phyloP scores from a whole-genome alignment of 2,329 filamentous ascomycete genomes.

The Beauveria australis region DNA sequence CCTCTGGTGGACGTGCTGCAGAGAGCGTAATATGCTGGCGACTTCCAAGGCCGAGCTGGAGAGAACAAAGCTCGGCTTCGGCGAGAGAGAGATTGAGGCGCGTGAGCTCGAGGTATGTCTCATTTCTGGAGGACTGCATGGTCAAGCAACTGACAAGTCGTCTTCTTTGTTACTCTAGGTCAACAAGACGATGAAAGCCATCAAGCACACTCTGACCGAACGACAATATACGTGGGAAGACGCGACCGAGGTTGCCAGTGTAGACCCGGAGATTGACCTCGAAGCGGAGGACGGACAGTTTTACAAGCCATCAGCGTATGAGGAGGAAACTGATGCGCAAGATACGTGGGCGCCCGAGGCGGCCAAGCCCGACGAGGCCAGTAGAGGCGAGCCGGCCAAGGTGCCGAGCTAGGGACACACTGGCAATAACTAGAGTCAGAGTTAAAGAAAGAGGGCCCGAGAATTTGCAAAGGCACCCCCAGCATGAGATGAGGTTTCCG shows the following conservation, averaged over 20 bases:
- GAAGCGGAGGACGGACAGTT: constrained; percentile 35
- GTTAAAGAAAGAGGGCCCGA: neutral
- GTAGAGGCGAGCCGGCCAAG: constrained; percentile 6
- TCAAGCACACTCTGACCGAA: constrained; percentile 80
- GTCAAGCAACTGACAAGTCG: constrained; percentile 11
- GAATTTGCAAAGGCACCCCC: neutral
- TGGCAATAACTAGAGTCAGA: neutral
- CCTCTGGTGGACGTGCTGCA: constrained; percentile 90
- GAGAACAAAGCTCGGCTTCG: constrained; percentile 63
- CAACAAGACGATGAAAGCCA: constrained; percentile 66
- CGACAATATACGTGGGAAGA: constrained; percentile 83
- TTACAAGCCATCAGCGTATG: constrained; percentile 38
- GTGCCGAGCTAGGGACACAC: constrained; percentile 2
- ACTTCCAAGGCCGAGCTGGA: constrained; percentile 65
- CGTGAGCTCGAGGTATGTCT: constrained; percentile 59
- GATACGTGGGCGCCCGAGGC: constrained; percentile 19
- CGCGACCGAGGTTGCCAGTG: constrained; percentile 56
- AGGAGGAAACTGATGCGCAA: constrained; percentile 22
- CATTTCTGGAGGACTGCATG: neutral
- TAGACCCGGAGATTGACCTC: constrained; percentile 60
- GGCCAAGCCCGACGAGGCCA: constrained; percentile 13
- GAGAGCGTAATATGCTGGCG: constrained; percentile 82
- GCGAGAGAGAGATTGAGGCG: constrained; percentile 55
- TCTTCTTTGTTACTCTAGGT: constrained; percentile 44
- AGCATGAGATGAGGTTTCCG: neutral